Conservation (phyloP, 2,329 filamentous ascomycete genomes). For the Stylonectria norvegica region DNA sequence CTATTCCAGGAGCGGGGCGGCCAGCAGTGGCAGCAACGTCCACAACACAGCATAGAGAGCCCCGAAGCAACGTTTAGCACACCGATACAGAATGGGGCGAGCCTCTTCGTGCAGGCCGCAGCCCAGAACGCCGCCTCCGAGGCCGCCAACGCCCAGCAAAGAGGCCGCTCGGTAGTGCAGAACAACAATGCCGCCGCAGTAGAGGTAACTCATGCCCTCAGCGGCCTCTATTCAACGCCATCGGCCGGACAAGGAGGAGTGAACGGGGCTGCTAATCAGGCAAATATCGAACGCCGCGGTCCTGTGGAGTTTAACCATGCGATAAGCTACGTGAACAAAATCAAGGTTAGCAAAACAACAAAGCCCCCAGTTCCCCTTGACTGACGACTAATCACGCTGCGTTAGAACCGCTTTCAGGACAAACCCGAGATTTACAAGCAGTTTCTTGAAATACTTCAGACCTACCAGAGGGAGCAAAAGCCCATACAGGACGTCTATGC, state of each 20-base stretch:
- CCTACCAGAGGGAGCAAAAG: conserved; percentile 96
- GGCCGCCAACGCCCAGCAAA: conserved; percentile 28
- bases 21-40: conserved; percentile 57
- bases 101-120: conserved; percentile 44
- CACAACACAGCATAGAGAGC: conserved; percentile 59
- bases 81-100: conserved; percentile 49
- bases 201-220: conserved; percentile 45
- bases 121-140: conserved; percentile 37
- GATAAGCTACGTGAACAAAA: conserved; percentile 99
- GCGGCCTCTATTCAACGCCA: conserved; percentile 59
- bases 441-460: conserved; percentile 96
- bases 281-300: conserved; percentile 76
- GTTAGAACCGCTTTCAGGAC: conserved; percentile 89
- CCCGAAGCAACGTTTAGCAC: conserved; percentile 61
- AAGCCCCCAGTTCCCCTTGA: background rate
- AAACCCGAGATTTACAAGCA: conserved; percentile 99
- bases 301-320: conserved; percentile 99
- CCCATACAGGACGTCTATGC: conserved; percentile 98
- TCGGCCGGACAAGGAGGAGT: conserved; percentile 54
- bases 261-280: conserved; percentile 59
- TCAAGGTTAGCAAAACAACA: conserved; percentile 68
- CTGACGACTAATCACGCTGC: conserved; percentile 18
- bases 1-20: conserved; percentile 47
- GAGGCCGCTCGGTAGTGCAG: conserved; percentile 29
- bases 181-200: conserved; percentile 36